Evolutionary conservation across 2,329 filamentous ascomycete genomes (phyloP), one percentile per base, ranked within the genome.

Genomic region (Trichoderma pleuroti): DNA sequence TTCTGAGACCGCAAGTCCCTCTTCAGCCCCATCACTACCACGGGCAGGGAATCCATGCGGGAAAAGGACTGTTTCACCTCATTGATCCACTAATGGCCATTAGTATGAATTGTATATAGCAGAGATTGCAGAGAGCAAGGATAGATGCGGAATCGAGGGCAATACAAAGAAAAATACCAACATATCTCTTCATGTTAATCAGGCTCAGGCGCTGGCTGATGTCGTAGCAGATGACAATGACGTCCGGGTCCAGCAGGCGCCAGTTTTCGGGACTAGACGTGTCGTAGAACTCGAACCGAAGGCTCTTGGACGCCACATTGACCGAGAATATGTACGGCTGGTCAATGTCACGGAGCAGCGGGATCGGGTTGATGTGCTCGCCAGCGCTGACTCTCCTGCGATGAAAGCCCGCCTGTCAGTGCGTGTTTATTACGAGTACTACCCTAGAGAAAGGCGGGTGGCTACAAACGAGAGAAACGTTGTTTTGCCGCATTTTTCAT

Each of bases 251-350:
- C 21, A 90, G 80, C n/a, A 86, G 80, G 60, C 81, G 84, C 88
- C 88, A 91, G 76, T 84, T 86, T 28, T 87, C 84, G 5, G 88
- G 87, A 74, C 83, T 84, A 10, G 85, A 84, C 1, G 88, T 90
- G 76, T 90, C 88, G 73, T 84, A 86, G 74, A 90, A 88, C 75
- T 89, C 86, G 73, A 90, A 82, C 30, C 86, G 83, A 75, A 86
- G 88, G 14, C 72, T 74, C n/a, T 72, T 74, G 9, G 65, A 66
- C 10, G 80, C 78, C 14, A 81, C 76, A 59, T 81, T 84, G 73
- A 89, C 80, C 70, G 88, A 84, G 74, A 90, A 88, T 49, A 86
- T 78, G 75, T 87, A 90, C 0, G 88, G 88, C 78, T 90, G 88
- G 75, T 90, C 84, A 70, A 84, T 81, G 77, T 90, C 87, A 71